Base-by-base conservation (phyloP, 306 rosid species). In the Vicia villosa region DNA sequence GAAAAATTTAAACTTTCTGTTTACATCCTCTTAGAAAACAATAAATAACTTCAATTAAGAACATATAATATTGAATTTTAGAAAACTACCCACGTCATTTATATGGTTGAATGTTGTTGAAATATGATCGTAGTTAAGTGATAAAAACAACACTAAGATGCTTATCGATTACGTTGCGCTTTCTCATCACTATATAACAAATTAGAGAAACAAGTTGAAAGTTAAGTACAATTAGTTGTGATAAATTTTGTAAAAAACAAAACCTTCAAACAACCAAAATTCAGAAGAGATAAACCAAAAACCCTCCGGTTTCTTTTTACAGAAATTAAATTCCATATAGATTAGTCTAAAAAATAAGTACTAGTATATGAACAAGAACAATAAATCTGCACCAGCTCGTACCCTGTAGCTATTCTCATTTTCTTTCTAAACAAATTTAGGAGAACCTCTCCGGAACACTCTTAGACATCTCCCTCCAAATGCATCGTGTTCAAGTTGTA, bases 321-420 rank as follows among this genome's bases (percentile, higher is more conserved):
- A 82, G 70, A 74, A 78, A 82, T 75, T 47, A 54, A 79, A 79
- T 82, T 70, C 62, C 62, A 75, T 46, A 62, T 6, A 51, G 76
- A 59, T 20, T 36, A 74, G 59, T 52, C 55, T 78, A 74, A 60
- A 74, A 70, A 70, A 66, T 36, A 26, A 22, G 24, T 22, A 22
- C 24, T 22, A 66, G 70, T 62, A 54, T 71, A 82, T 79, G 70
- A 62, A 79, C 81, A 79, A 75, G 73, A 79, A 66, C 20, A 75
- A 71, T 5, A 62, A 78, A 75, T 83, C 63, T 42, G 74, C 55
- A 74, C 63, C 50, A 56, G 57, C 58, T 46, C 0, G 73, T 40
- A 56, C 63, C 67, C 67, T 57, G 61, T 50, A n/a, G 45, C 76
- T 55, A 60, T 43, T 70, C 78, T 54, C 65, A 42, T 28, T 43